Evolutionary conservation across 177 flowering plant species (phyloP), one percentile per base, ranked within the genome.

Genomic region (Tripterygium wilfordii): DNA sequence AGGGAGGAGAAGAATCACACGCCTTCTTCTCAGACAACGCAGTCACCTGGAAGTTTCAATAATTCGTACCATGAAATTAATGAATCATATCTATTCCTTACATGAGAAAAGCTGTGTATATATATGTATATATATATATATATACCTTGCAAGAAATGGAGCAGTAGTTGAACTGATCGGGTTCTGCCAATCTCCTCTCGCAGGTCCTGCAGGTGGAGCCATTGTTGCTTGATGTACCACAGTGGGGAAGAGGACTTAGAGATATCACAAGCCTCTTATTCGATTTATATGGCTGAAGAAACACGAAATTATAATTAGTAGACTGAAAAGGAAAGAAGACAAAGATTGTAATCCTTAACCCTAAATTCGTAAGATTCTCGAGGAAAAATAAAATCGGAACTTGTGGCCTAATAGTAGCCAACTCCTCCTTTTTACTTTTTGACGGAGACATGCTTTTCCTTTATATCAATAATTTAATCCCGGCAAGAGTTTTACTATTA

Each of bases 61-160:
- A n/a, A 39, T 32, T 26, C 0, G 17, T 1, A 4, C 20, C 10
- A 3, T 7, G 3, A 17, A 35, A 3, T 18, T 9, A 10, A 10
- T 33, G 13, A 41, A 35, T 3, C 7, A 15, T 35, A 6, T 35
- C 3, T 13, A 10, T 35, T 4, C 38, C 14, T 5, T 15, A 35
- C 4, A 35, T 5, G 21, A 38, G 14, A 38, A 5, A 15, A 16
- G 42, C n/a, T n/a, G n/a, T n/a, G n/a, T n/a, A n/a, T n/a, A n/a
- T n/a, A n/a, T n/a, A n/a, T n/a, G n/a, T n/a, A n/a, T n/a, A n/a
- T n/a, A n/a, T n/a, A n/a, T n/a, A 14, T 37, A 2, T 10, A 0
- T 12, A 52, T 46, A 69, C 78, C 74, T 69, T 69, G 78, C 74
- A 73, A 20, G 68, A 40, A 17, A 73, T 57, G 43, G 60, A 66